These are phyloP conservation scores for Aquilaria yunnanensis DNA, from an alignment of 345 rosid species.

Conservation along the genomic window DNA sequence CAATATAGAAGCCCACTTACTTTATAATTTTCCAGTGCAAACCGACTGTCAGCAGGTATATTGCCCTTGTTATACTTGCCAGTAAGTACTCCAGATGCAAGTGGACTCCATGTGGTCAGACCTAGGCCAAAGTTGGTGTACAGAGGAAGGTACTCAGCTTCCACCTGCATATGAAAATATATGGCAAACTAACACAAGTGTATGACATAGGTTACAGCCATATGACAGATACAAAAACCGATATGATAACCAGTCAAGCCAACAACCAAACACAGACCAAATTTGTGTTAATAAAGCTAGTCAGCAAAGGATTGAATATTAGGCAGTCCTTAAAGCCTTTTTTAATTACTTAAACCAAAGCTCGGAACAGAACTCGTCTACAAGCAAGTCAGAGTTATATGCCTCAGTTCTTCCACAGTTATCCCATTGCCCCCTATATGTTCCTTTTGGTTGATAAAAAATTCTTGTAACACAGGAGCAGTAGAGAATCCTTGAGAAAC, in stretches of 20 bases:
- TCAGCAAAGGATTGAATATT: no score
- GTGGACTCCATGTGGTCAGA: constrained; percentile 98
- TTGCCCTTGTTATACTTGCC: constrained; percentile 90
- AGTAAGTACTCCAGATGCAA: constrained; percentile 95
- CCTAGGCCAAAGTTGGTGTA: constrained; percentile 86
- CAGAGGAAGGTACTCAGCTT: constrained; percentile 82
- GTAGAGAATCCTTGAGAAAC: no score
- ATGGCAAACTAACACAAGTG: neutral
- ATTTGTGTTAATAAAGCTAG: no score
- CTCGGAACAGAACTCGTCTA: neutral
- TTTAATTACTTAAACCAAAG: no score
- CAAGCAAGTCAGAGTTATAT: neutral
- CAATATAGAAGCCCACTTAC: constrained; percentile 23
- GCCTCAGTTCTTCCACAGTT: no score
- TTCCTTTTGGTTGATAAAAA: no score
- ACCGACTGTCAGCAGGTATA: constrained; percentile 86
- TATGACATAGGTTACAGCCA: no score
- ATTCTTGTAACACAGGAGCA: no score
- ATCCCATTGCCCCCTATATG: no score
- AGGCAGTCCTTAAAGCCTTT: no score
- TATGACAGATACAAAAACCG: no score
- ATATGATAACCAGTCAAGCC: no score
- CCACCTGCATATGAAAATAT: constrained; percentile 50
- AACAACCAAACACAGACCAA: neutral
- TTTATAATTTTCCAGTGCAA: constrained; percentile 93